These are phyloP conservation scores for Pleoardoris graminearum DNA, from an alignment of 2,329 filamentous ascomycete species.

Conservation along the genomic window DNA sequence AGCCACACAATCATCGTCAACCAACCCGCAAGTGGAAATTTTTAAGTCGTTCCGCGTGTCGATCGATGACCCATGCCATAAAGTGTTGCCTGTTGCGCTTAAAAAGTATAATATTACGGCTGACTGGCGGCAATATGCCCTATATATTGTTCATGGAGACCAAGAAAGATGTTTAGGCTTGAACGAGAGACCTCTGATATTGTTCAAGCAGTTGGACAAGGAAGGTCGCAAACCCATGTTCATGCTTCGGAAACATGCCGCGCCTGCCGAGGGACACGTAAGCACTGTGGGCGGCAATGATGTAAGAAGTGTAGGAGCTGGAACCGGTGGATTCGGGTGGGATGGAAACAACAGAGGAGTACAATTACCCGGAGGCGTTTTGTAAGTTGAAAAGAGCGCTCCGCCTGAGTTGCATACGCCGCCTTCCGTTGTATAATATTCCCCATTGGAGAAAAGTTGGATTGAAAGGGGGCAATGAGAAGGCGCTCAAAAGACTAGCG, in stretches of 20 bases:
- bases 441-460: constrained; percentile 4
- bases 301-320: constrained; percentile 22
- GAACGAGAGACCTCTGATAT: constrained; percentile 89
- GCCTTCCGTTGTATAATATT: constrained; percentile 1
- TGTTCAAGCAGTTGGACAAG: constrained; percentile 97
- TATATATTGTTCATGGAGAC: constrained; percentile 99
- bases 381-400: constrained; percentile 26
- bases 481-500: neutral
- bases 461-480: neutral
- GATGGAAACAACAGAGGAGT: constrained; percentile 25
- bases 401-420: constrained; percentile 1
- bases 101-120: constrained; percentile 99
- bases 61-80: constrained; percentile 97
- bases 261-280: constrained; percentile 53
- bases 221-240: constrained; percentile 99
- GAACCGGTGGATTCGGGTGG: constrained; percentile 20
- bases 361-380: constrained; percentile 39
- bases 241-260: constrained; percentile 78
- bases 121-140: constrained; percentile 93
- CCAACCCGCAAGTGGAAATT: constrained; percentile 74
- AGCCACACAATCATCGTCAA: constrained; percentile 34
- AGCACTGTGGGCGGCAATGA: constrained; percentile 46
- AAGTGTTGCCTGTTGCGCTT: constrained; percentile 90
- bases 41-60: constrained; percentile 99
- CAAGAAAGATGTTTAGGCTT: constrained; percentile 91